Evolutionary conservation across 2,329 filamentous ascomycete genomes (phyloP), one percentile per base, ranked within the genome.

Genomic region (Penicillium sp.): DNA sequence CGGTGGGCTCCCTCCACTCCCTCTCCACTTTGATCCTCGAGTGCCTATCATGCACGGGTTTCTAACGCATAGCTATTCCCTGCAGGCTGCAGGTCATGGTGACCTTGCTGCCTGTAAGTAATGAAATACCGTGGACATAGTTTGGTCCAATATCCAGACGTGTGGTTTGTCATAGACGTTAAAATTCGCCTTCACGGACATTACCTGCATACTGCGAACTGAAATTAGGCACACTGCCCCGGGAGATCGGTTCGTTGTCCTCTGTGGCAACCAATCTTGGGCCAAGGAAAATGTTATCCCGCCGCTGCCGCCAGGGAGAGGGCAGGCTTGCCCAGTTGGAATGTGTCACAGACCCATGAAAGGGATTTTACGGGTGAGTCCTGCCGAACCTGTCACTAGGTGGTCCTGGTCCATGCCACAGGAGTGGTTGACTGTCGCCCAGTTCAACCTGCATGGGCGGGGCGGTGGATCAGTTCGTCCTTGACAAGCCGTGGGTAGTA

Each of bases 261-360:
- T 27, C 36, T 33, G 15, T 21, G 27, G 15, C 21, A 42, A 36
- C 49, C 49, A 53, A 55, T 55, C 29, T 24, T 21, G 8, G 17
- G n/a, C 41, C 8, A 45, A 42, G 46, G 34, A 43, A 37, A 39
- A 49, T n/a, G 29, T 15, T 29, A 41, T 23, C 50, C 55, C 55
- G 23, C 52, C 18, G 39, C n/a, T 52, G 48, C 58, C 53, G 52
- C 51, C 47, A 60, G 56, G 56, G 56, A 47, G 41, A 49, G 39
- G 27, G 33, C 24, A 42, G 13, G 24, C 33, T 45, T 41, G 49
- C 12, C 46, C 17, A 27, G 33, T 30, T 59, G 55, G 58, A 61
- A 62, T 62, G 59, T 58, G 57, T 63, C 60, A 62, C 58, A 55
- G 47, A 47, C 52, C 41, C 17, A 54, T 43, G 30, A 56, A 58